Percentiles rank a stretch among this genome's conserved stretches.
Evolutionary conservation across 2,329 filamentous ascomycete species (phyloP).

Genomic region (Pezicula neosporulosa): DNA sequence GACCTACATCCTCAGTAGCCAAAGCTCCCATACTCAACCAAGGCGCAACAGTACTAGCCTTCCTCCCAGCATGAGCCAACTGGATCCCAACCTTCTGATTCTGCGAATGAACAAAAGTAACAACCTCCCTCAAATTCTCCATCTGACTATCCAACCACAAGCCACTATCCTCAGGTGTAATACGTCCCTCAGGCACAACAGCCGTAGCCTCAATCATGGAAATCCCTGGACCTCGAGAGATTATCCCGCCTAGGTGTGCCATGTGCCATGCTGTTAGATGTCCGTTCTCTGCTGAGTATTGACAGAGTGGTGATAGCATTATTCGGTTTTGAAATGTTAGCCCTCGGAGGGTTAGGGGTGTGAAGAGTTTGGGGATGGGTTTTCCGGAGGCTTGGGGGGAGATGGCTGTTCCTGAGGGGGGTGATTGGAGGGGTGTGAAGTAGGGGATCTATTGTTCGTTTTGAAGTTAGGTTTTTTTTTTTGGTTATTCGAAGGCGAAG

Average conservation of each 20-base stretch:
- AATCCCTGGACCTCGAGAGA: slow-evolving; percentile 70
- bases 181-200: slow-evolving; percentile 73
- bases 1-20: slow-evolving; percentile 41
- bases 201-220: slow-evolving; percentile 76
- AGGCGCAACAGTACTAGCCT: slow-evolving; percentile 56
- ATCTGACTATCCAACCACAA: slow-evolving; percentile 86
- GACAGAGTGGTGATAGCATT: slow-evolving; percentile 60
- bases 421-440: slow-evolving; percentile 44
- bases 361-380: slow-evolving; percentile 46
- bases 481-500: too few species aligned
- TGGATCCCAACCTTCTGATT: slow-evolving; percentile 75
- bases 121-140: slow-evolving; percentile 58
- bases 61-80: slow-evolving; percentile 75
- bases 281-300: slow-evolving; percentile 65
- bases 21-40: slow-evolving; percentile 57
- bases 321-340: slow-evolving; percentile 67
- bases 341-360: slow-evolving; percentile 34
- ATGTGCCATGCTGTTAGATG: slow-evolving; percentile 80
- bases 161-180: slow-evolving; percentile 75
- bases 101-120: slow-evolving; percentile 79
- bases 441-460: slow-evolving; percentile 27
- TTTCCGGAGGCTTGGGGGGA: slow-evolving; percentile 42
- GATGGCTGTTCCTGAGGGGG: slow-evolving; percentile 39
- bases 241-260: slow-evolving; percentile 76
- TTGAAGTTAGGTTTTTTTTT: neutral